Evolutionary conservation across 1,284 basidiomycete genomes (phyloP).

Genomic region (Fistulinella staudtii): DNA sequence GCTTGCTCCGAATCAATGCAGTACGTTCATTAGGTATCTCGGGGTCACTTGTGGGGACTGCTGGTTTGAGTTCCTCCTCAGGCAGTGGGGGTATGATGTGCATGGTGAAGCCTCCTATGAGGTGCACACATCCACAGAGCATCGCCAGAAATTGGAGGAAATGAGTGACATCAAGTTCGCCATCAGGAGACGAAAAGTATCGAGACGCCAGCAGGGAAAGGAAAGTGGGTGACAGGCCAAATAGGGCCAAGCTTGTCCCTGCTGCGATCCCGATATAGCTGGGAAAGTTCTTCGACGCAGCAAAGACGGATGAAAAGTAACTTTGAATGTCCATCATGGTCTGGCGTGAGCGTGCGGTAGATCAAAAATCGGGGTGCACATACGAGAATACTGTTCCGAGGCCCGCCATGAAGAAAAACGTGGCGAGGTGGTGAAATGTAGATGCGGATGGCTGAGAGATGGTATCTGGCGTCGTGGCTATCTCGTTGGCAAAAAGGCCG

Average conservation of each 20-base stretch:
- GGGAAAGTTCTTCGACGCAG: conserved; percentile 69
- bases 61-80: conserved; percentile 21
- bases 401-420: conserved; percentile 60
- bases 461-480: conserved; percentile 42
- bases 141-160: conserved; percentile 59
- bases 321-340: conserved; percentile 35
- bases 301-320: conserved; percentile 71
- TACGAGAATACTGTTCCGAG: conserved; percentile 69
- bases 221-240: conserved; percentile 72
- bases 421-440: conserved; percentile 50
- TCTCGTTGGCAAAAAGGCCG: conserved; percentile 56
- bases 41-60: conserved; percentile 34
- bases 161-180: conserved; percentile 50
- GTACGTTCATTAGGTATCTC: conserved; percentile 40
- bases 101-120: conserved; percentile 50
- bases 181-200: conserved; percentile 49
- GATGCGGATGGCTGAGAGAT: conserved; percentile 37
- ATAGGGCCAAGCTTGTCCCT: conserved; percentile 64
- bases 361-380: conserved; percentile 26
- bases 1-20: conserved; percentile 36
- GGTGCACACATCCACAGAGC: conserved; percentile 49
- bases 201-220: conserved; percentile 60
- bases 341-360: conserved; percentile 48
- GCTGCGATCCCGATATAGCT: conserved; percentile 60
- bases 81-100: conserved; percentile 23